A percentile compares a stretch with the other conserved stretches of the same genome.
Conservation (phyloP, 2,329 filamentous ascomycete genomes). For the Pyrenophora seminiperda region DNA sequence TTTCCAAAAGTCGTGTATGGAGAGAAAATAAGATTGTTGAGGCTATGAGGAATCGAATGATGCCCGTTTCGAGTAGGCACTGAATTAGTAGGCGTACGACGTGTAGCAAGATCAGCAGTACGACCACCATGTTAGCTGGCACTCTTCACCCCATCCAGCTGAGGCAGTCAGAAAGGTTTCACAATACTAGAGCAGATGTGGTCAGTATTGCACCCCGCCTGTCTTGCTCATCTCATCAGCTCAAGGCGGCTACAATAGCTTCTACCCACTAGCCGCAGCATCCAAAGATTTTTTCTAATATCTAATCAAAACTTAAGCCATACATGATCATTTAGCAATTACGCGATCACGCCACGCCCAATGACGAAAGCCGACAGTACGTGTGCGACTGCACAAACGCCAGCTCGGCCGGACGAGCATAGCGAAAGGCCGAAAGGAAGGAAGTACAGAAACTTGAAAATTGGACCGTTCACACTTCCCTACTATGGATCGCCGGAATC, state of each 20-base stretch:
- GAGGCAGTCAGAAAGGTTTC: too few species aligned
- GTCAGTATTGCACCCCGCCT: too few species aligned
- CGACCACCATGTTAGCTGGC: not conserved
- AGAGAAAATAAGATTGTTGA: not conserved
- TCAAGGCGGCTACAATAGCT: too few species aligned
- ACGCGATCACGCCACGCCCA: not conserved
- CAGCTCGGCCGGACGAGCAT: constrained; percentile 3
- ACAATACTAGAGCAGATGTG: too few species aligned
- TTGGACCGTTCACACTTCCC: constrained; percentile 48
- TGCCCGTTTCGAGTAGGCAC: not conserved
- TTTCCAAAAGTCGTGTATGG: not conserved
- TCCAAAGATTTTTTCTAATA: too few species aligned
- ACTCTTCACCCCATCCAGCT: too few species aligned
- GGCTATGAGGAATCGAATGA: not conserved
- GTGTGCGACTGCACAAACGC: not conserved
- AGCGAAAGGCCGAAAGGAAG: constrained; percentile 43
- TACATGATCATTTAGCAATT: not conserved
- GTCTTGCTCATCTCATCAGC: not conserved
- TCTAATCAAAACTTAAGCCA: not conserved
- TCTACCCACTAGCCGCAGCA: too few species aligned
- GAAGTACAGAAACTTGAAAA: constrained; percentile 50
- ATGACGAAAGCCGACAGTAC: not conserved
- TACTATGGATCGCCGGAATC: constrained; percentile 54
- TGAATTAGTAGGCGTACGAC: not conserved
- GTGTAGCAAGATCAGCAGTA: not conserved